Base-by-base conservation (phyloP, 2,329 filamentous ascomycete genomes). In the Elsinoe perseae region DNA sequence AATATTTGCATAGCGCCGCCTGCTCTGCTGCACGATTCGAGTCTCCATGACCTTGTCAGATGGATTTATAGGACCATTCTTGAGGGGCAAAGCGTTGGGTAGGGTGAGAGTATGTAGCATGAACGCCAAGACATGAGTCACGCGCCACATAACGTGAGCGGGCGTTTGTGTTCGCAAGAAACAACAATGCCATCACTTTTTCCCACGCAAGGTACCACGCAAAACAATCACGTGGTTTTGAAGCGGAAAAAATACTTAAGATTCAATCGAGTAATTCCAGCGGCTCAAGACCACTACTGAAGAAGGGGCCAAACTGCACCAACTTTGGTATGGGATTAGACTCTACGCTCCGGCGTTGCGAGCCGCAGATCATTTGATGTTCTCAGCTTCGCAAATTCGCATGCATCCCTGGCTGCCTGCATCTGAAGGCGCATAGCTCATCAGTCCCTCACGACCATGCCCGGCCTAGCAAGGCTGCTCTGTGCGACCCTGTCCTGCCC, bases 361-460 rank as follows among this genome's bases (percentile, higher is more conserved):
- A 44, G 20, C 40, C 40, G 40, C 40, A 44, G 20, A 44, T 44
- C 40, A 21, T 12, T 44, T 44, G 20, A 44, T 32, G 44, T 12
- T 27, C 28, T 32, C 25, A 50, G 27, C 20, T 50, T 50, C 25
- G 25, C 25, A 12, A 43, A 21, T 4, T 8, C 38, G 3, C 36
- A 16, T 27, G 23, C 12, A n/a, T 21, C 25, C 23, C 48, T 52
- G 20, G 48, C 48, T 52, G 48, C 28, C 30, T 52, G 48, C 48
- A 52, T 34, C 18, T 32, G 16, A 9, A 18, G n/a, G 28, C 25
- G 48, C 48, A 20, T 23, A 21, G 21, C 48, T 21, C n/a, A 10
- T 30, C 9, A 52, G 16, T 30, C 1, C 16, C 18, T 27, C 25
- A 34, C 12, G 23, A 50, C 25, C 48, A 52, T 52, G 48, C 28